Evolutionary conservation across 2,329 filamentous ascomycete species (phyloP).

Genomic region (Rhinocladiella similis): DNA sequence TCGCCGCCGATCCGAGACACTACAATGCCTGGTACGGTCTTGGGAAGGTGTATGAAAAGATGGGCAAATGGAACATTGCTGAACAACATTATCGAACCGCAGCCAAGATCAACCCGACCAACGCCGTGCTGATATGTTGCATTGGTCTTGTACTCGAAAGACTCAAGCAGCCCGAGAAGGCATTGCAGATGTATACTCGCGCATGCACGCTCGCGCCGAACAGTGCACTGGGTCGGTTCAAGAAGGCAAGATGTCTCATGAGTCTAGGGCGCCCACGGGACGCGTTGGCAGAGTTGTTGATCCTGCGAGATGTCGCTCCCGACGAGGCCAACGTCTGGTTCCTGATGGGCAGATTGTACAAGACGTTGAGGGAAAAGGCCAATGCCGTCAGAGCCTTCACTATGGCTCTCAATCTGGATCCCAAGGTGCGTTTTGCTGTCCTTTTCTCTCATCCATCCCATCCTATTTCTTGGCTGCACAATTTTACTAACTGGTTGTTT

Average conservation of each 20-base stretch:
- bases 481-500: slow-evolving; percentile 22
- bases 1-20: slow-evolving; percentile 82
- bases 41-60: slow-evolving; percentile 79
- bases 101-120: slow-evolving; percentile 86
- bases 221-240: slow-evolving; percentile 83
- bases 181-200: slow-evolving; percentile 76
- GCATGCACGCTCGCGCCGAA: slow-evolving; percentile 80
- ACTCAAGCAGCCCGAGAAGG: slow-evolving; percentile 76
- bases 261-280: slow-evolving; percentile 68
- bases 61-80: slow-evolving; percentile 87
- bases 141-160: slow-evolving; percentile 89
- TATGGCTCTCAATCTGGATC: slow-evolving; percentile 90
- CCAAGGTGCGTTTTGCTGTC: slow-evolving; percentile 67
- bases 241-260: slow-evolving; percentile 85
- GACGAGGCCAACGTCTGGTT: slow-evolving; percentile 97
- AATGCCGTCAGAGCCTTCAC: slow-evolving; percentile 92
- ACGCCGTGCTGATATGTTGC: slow-evolving; percentile 87
- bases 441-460: not conserved
- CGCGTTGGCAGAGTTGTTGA: slow-evolving; percentile 78
- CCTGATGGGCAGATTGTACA: slow-evolving; percentile 70
- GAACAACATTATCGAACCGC: slow-evolving; percentile 89
- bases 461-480: not conserved
- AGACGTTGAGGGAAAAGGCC: slow-evolving; percentile 60
- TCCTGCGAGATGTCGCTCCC: slow-evolving; percentile 87
- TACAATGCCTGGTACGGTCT: slow-evolving; percentile 98